Evolutionary conservation across 345 rosid species (phyloP), one percentile per base, ranked within the genome.

Genomic region (Toxicodendron radicans): DNA sequence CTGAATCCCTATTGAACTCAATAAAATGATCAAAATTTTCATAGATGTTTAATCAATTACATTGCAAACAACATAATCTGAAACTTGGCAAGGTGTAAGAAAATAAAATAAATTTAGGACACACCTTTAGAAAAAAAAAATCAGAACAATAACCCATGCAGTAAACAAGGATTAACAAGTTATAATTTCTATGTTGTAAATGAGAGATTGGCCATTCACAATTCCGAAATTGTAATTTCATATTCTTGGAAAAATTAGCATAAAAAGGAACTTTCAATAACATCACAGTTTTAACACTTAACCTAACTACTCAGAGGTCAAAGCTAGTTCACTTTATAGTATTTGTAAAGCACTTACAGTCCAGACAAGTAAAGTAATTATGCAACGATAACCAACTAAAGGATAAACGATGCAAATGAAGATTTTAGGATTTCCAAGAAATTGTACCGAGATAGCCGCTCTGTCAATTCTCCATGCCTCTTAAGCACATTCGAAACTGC

Each of bases 401-500:
- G 27, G 41, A n/a, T 4, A 71, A 43, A 24, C 11, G 48, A 66
- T 23, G 52, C 0, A 11, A 30, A 64, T 35, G 24, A 68, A 62
- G 24, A 30, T 10, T 24, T 45, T 3, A 70, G 10, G 27, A 67
- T 59, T 64, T 53, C 27, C 5, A 49, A 56, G 27, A 79, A 21
- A 46, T 12, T 58, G 54, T 75, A 92, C 99, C 97, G 87, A 65
- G 97, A 77, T 67, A 95, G 91, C 41, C 95, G 92, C 73, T 87
- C 92, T 20, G 97, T 27, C 83, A 95, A 79, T 59, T 90, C 95
- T 27, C 78, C 88, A 70, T 95, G 99, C 83, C 93, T 86, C 83
- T 91, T 88, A 73, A 95, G 88, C 80, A 95, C 88, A 80, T 80
- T 87, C 58, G 92, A 80, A 81, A 95, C 99, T 95, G 90, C 16